These are phyloP conservation scores for Colletotrichum viniferum DNA, from an alignment of 2,329 filamentous ascomycete genomes.

Conservation along the genomic window DNA sequence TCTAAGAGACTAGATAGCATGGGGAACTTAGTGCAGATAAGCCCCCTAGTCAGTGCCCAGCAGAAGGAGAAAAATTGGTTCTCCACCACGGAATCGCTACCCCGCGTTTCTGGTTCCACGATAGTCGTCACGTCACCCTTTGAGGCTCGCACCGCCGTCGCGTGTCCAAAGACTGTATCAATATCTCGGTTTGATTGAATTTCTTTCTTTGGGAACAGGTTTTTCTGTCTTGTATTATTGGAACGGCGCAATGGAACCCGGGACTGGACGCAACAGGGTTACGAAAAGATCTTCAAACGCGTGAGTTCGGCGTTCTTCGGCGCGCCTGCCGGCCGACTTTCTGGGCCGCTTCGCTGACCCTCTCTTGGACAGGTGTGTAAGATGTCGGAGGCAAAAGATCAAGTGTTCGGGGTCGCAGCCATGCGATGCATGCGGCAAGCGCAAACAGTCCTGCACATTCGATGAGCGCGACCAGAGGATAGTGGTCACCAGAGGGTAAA, in stretches of 20 bases:
- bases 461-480: slow-evolving; percentile 53
- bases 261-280: slow-evolving; percentile 12
- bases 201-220: neutral
- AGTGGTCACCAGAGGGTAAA: slow-evolving; percentile 49
- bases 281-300: slow-evolving; percentile 25
- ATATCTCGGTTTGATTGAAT: neutral
- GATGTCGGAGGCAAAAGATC: slow-evolving; percentile 50
- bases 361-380: slow-evolving; percentile 36
- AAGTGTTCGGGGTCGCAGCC: slow-evolving; percentile 49
- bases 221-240: neutral
- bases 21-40: neutral
- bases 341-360: neutral
- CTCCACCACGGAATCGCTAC: neutral
- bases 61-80: neutral
- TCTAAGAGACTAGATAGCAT: neutral
- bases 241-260: slow-evolving; percentile 7
- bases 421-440: slow-evolving; percentile 47
- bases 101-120: neutral
- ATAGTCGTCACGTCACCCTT: neutral
- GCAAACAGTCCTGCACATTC: slow-evolving; percentile 44
- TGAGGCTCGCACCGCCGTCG: neutral
- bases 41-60: neutral
- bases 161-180: neutral
- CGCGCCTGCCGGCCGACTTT: neutral
- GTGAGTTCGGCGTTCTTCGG: slow-evolving; percentile 4